Evolutionary conservation across 805 yeast species (phyloP).

Genomic region (Saturnispora dispora): DNA sequence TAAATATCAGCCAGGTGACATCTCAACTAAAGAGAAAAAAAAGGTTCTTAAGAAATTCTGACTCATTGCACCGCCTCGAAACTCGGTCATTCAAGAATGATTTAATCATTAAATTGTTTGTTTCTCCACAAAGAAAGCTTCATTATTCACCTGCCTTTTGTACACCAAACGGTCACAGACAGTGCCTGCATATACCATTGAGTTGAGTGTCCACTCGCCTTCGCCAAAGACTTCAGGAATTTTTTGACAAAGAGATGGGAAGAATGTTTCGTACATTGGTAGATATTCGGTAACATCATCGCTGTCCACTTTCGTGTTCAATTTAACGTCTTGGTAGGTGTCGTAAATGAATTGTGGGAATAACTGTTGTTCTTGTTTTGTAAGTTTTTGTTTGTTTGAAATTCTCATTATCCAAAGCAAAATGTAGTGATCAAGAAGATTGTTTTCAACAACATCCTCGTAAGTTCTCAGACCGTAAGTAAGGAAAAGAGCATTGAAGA

Average conservation of each 20-base stretch:
- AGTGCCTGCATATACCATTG: slow-evolving; percentile 36
- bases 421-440: slow-evolving; percentile 49
- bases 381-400: slow-evolving; percentile 34
- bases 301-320: slow-evolving; percentile 30
- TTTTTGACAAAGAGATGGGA: slow-evolving; percentile 43
- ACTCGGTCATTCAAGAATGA: neutral
- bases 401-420: slow-evolving; percentile 57
- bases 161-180: slow-evolving; percentile 25
- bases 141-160: slow-evolving; percentile 22
- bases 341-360: slow-evolving; percentile 44
- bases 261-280: slow-evolving; percentile 37
- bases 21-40: neutral
- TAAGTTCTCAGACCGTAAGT: slow-evolving; percentile 49
- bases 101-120: neutral
- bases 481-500: slow-evolving; percentile 38
- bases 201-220: slow-evolving; percentile 42
- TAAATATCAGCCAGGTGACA: neutral
- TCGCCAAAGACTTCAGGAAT: slow-evolving; percentile 34
- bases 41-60: slow-evolving; percentile 3
- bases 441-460: slow-evolving; percentile 40
- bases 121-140: slow-evolving; percentile 16
- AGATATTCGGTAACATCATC: slow-evolving; percentile 49
- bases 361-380: slow-evolving; percentile 24
- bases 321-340: slow-evolving; percentile 23
- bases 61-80: slow-evolving; percentile 4